These are phyloP conservation scores for Trametes cingulata DNA, from an alignment of 768 basidiomycete genomes.

Conservation along the genomic window DNA sequence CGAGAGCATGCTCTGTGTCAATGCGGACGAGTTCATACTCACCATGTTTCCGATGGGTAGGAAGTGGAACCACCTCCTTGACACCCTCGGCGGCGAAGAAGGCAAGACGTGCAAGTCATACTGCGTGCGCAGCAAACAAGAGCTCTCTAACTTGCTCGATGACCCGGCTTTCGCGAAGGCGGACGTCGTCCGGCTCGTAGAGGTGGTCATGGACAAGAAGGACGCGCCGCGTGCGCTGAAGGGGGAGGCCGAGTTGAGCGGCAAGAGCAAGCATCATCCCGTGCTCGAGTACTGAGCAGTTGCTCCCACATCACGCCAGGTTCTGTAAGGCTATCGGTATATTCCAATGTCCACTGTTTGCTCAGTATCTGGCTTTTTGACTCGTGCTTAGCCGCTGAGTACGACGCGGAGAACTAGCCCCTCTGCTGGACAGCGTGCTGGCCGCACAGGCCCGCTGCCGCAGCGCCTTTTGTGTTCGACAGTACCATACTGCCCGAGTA, in stretches of 20 bases:
- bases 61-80: conserved; percentile 68
- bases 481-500: too few species aligned
- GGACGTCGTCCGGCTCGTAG: conserved; percentile 74
- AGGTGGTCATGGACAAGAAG: conserved; percentile 70
- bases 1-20: neutral
- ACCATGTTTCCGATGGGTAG: conserved; percentile 24
- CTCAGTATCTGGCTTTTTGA: too few species aligned
- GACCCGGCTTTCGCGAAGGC: conserved; percentile 61
- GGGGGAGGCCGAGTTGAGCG: conserved; percentile 55
- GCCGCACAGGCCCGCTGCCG: too few species aligned
- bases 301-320: too few species aligned
- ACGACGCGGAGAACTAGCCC: too few species aligned
- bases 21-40: neutral
- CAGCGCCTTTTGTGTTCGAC: too few species aligned
- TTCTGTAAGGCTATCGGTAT: too few species aligned
- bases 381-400: too few species aligned
- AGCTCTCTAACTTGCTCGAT: conserved; percentile 67
- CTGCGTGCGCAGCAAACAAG: conserved; percentile 63
- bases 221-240: conserved; percentile 72
- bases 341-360: too few species aligned
- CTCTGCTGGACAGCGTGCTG: too few species aligned
- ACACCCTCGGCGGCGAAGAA: conserved; percentile 55
- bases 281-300: conserved; percentile 2
- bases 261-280: conserved; percentile 48
- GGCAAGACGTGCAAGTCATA: conserved; percentile 58